Base-by-base conservation (phyloP, 345 rosid genomes). In the Aquilaria yunnanensis region DNA sequence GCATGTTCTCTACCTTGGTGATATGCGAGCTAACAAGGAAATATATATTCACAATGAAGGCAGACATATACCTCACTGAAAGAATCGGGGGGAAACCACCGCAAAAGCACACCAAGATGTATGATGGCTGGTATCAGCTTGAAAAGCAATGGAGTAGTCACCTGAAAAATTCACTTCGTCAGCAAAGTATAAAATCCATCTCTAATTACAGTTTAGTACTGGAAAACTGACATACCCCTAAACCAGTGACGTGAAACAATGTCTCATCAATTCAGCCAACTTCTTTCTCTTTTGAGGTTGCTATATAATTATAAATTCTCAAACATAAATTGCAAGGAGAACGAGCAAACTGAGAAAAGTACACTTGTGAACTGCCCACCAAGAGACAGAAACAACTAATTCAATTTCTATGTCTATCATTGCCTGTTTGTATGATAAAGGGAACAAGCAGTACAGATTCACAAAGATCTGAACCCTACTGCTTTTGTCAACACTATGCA, bases 91-190 rank as follows among this genome's bases (percentile, higher is more conserved):
- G 92, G 77, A 70, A 88, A 94, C 97, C 99, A 94, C 72, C 96
- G 78, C 71, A 90, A 74, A 43, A 86, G 81, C 68, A 94, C 92
- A 48, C 97, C 99, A 46, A 94, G 86, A 78, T 85, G 92, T 64
- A 84, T 85, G 63, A 90, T 88, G 5, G 96, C 97, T 1, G 99
- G 99, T 67, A 90, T 90, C 70, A 90, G 74, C 80, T 94, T 94
- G 80, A 94, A 94, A 70, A 94, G 95, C 74, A 94, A 85, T 64
- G 99, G 92, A 2, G 99, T 90, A 5, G 96, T 94, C 73, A 90
- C 96, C 99, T 94, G 86, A 65, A 71, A 11, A 2, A 7, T 31
- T 31, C 43, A 30, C 59, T 47, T 23, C 48, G 13, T 32, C 14
- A 67, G 76, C 54, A 53, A 16, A 50, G 30, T 54, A 43, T 52